Evolutionary conservation across 2,329 filamentous ascomycete genomes (phyloP), one percentile per base, ranked within the genome.

Genomic region (Metarhizium rileyi): DNA sequence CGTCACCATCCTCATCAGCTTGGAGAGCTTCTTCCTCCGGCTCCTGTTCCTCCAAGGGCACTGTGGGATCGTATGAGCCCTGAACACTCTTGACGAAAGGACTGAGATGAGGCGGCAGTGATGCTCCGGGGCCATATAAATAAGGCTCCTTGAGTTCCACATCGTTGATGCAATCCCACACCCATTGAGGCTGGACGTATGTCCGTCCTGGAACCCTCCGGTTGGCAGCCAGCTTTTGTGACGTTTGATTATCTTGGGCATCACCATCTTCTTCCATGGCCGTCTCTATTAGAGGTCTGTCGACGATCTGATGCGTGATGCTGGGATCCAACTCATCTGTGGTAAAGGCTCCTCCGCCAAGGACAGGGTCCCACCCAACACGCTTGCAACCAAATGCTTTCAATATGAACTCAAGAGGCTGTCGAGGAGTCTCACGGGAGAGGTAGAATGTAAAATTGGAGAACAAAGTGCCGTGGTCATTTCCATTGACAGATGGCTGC

Each of bases 161-260:
- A 43, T 93, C 87, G 65, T 98, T 98, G 65, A 95, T 73, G 61
- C 87, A 91, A 63, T 98, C 93, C 93, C 93, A 98, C 4, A 98
- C 83, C 91, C 94, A 98, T 66, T 98, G 93, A 20, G 93, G 93
- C 71, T 98, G 93, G 50, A 98, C 72, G 59, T 98, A 98, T 55
- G 83, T 89, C 56, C 93, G 80, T 33, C 91, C 91, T n/a, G 91
- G 90, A 53, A 97, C 85, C 53, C 90, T 82, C 55, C 81, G 81
- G 61, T 87, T 86, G 52, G 67, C 67, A 25, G 65, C 73, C 49
- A 82, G 69, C 64, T 76, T 79, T 64, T 76, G 78, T 44, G 71
- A 71, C 54, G 73, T 86, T 69, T 80, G 80, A 67, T 77, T 83
- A 58, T 84, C 81, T 55, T 78, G 76, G 26, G 58, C 71, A 42